Evolutionary conservation across 768 basidiomycete species (phyloP).

Genomic region (Leucocoprinus birnbaumii): DNA sequence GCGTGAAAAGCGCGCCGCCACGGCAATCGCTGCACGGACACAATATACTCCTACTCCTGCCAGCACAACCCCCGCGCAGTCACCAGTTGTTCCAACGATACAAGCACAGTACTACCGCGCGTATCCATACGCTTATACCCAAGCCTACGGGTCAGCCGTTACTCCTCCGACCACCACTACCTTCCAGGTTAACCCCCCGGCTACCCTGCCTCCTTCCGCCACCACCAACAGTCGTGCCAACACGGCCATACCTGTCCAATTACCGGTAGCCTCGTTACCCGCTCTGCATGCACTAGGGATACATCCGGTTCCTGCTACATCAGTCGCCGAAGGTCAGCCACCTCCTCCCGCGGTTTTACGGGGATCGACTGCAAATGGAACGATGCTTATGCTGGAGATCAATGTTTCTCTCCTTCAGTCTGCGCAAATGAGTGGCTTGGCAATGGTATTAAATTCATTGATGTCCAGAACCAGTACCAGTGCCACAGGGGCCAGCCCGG

Average conservation of each 20-base stretch:
- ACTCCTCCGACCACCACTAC: conserved; percentile 32
- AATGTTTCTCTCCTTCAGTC: conserved; percentile 72
- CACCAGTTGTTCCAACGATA: conserved; percentile 17
- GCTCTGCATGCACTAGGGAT: conserved; percentile 73
- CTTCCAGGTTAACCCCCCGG: conserved; percentile 22
- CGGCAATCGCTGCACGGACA: conserved; percentile 39
- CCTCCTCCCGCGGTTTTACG: conserved; percentile 77
- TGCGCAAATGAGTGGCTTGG: conserved; percentile 75
- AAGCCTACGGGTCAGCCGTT: conserved; percentile 45
- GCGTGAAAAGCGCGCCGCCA: conserved; percentile 59
- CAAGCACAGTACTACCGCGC: conserved; percentile 60
- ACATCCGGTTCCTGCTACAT: conserved; percentile 58
- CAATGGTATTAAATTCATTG: conserved; percentile 67
- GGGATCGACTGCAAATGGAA: conserved; percentile 68
- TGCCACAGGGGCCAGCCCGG: conserved; percentile 13
- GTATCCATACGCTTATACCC: conserved; percentile 65
- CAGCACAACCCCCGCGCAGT: conserved; percentile 16
- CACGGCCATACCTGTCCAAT: conserved; percentile 60
- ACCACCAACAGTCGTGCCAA: conserved; percentile 26
- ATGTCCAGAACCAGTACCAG: conserved; percentile 45
- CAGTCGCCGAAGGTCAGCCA: conserved; percentile 53
- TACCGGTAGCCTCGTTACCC: conserved; percentile 65
- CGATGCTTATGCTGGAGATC: conserved; percentile 74
- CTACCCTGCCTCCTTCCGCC: conserved; percentile 26
- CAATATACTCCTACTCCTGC: conserved; percentile 33